Percentiles rank a stretch among this genome's conserved stretches.
phyloP scores from a whole-genome alignment of 2,329 filamentous ascomycete genomes.

The Metarhizium guizhouense region DNA sequence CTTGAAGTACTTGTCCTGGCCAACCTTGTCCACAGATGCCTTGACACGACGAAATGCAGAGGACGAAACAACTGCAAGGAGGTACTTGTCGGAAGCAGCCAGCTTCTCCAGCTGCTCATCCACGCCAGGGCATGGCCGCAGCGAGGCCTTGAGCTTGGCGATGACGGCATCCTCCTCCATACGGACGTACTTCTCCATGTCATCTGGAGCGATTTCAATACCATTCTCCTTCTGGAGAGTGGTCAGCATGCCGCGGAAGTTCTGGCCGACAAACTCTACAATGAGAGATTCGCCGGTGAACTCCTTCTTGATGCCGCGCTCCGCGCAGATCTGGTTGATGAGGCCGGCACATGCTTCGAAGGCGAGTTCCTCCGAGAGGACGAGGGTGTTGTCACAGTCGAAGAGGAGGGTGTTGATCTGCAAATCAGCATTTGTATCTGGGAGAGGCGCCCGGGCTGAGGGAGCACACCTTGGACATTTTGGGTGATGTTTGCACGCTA shows the following conservation, averaged over 20 bases:
- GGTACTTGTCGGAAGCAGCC: conserved; percentile 51
- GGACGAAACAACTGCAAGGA: conserved; percentile 71
- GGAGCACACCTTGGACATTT: conserved; percentile 4
- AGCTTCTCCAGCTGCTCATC: conserved; percentile 60
- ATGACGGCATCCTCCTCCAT: conserved; percentile 79
- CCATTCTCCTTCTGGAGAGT: conserved; percentile 67
- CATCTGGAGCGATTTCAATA: conserved; percentile 59
- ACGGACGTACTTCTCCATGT: conserved; percentile 65
- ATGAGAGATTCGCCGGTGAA: conserved; percentile 77
- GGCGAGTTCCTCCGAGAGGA: conserved; percentile 81
- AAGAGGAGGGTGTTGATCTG: conserved; percentile 63
- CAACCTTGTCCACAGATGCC: conserved; percentile 71
- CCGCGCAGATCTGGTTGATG: conserved; percentile 74
- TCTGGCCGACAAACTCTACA: conserved; percentile 82
- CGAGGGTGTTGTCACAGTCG: conserved; percentile 85
- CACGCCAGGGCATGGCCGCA: conserved; percentile 60
- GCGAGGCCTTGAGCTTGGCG: conserved; percentile 61
- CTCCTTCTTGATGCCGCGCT: conserved; percentile 51
- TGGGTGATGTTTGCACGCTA: background rate
- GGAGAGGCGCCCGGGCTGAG: background rate
- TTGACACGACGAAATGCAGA: conserved; percentile 70
- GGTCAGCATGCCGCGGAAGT: conserved; percentile 86
- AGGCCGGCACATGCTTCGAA: conserved; percentile 87
- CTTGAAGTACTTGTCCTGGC: conserved; percentile 68
- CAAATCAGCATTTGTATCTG: background rate